These are phyloP conservation scores for Ophiosphaerella korrae DNA, from an alignment of 2,329 filamentous ascomycete genomes.

Conservation along the genomic window DNA sequence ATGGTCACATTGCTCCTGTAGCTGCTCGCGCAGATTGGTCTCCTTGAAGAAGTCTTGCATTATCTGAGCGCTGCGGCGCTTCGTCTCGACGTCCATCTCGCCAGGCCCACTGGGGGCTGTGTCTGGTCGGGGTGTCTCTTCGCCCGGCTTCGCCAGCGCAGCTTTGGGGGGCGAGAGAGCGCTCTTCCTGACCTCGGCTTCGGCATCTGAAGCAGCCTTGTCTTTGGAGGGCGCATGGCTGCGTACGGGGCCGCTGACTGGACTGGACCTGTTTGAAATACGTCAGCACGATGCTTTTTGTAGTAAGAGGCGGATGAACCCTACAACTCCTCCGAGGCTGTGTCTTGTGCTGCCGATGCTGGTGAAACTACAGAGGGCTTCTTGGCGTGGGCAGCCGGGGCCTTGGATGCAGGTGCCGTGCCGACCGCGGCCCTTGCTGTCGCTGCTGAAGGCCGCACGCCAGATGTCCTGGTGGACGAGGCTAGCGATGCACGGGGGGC, in stretches of 20 bases:
- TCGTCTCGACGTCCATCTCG: conserved; percentile 39
- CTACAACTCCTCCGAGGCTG: conserved; percentile 11
- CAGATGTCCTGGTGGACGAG: conserved; percentile 24
- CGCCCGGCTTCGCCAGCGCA: conserved; percentile 37
- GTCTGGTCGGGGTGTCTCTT: conserved; percentile 35
- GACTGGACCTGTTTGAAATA: conserved; percentile 18
- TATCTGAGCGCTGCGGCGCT: conserved; percentile 39
- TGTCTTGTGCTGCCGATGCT: conserved; percentile 6
- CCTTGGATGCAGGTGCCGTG: conserved; percentile 17
- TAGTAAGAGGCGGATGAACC: not conserved
- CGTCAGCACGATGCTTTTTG: conserved; percentile 1
- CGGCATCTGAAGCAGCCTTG: conserved; percentile 44
- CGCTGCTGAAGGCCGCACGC: conserved; percentile 29
- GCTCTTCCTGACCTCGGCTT: conserved; percentile 36
- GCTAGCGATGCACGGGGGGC: conserved; percentile 38
- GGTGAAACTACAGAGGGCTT: conserved; percentile 32
- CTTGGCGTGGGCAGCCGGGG: conserved; percentile 33
- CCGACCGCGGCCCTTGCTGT: conserved; percentile 25
- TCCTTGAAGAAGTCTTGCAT: conserved; percentile 50
- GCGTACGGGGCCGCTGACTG: conserved; percentile 28
- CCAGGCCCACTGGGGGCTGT: conserved; percentile 40
- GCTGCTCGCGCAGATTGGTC: conserved; percentile 42
- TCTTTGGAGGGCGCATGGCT: conserved; percentile 35
- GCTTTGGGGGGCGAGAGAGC: conserved; percentile 35
- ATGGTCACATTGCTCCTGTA: conserved; percentile 44